These are phyloP conservation scores for Cydonia oblonga DNA, from an alignment of 331 rosid species.

Conservation along the genomic window DNA sequence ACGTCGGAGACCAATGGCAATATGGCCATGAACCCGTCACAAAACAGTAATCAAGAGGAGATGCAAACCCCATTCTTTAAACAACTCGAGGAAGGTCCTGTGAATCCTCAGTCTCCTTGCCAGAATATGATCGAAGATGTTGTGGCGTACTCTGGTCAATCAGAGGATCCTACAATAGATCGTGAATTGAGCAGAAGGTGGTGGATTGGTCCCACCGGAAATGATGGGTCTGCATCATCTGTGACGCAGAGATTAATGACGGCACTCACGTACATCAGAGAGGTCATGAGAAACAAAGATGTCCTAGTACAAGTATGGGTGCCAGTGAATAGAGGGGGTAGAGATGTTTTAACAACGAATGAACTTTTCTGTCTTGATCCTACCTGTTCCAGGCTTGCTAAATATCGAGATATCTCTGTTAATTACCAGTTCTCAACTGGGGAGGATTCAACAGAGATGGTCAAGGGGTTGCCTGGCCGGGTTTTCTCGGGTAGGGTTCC, in stretches of 20 bases:
- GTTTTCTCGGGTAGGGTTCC: conserved; percentile 71
- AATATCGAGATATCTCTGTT: conserved; percentile 55
- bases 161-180: conserved; percentile 24
- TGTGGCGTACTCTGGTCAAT: conserved; percentile 12
- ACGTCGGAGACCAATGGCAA: conserved; percentile 24
- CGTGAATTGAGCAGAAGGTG: conserved; percentile 34
- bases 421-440: conserved; percentile 52
- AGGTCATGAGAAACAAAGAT: conserved; percentile 48
- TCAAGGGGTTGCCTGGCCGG: conserved; percentile 76
- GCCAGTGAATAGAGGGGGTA: conserved; percentile 56
- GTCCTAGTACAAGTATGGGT: conserved; percentile 83
- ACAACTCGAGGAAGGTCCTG: conserved; percentile 15
- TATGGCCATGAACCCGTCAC: conserved; percentile 7
- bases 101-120: conserved; percentile 2
- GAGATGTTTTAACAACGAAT: conserved; percentile 45
- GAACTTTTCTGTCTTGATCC: conserved; percentile 51
- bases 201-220: conserved; percentile 46
- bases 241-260: conserved; percentile 48
- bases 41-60: conserved; percentile 24
- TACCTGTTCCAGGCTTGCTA: conserved; percentile 45
- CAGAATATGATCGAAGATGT: conserved; percentile 12
- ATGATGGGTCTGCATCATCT: conserved; percentile 31
- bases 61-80: conserved; percentile 1
- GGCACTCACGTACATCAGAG: conserved; percentile 50
- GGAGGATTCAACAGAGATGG: conserved; percentile 37